A percentile compares a stretch with the other conserved stretches of the same genome.
These are phyloP conservation scores for Postia placenta DNA, from an alignment of 768 basidiomycete species.

Conservation along the genomic window DNA sequence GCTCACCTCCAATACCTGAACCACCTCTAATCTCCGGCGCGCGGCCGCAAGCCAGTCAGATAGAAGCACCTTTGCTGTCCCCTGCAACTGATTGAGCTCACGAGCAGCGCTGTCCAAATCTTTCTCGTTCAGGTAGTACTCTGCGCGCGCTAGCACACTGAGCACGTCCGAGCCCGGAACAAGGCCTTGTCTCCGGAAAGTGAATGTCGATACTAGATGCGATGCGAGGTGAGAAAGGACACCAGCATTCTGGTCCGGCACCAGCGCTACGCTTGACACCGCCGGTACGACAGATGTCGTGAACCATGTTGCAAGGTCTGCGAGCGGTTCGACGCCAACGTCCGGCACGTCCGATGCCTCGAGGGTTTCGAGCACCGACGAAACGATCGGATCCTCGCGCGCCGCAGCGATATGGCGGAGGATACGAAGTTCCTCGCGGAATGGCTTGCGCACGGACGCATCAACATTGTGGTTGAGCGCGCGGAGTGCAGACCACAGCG, in stretches of 20 bases:
- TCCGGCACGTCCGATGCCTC: slow-evolving; percentile 71
- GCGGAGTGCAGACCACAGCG: slow-evolving; percentile 89
- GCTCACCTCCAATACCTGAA: slow-evolving; percentile 82
- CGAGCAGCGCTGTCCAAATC: slow-evolving; percentile 85
- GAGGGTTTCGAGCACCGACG: slow-evolving; percentile 61
- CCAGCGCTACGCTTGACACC: slow-evolving; percentile 83
- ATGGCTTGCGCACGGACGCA: slow-evolving; percentile 66
- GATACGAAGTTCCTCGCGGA: slow-evolving; percentile 85
- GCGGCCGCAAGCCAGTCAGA: slow-evolving; percentile 92
- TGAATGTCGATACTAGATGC: slow-evolving; percentile 64
- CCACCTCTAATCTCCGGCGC: slow-evolving; percentile 79
- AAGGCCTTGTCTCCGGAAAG: slow-evolving; percentile 77
- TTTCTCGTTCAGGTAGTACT: slow-evolving; percentile 87
- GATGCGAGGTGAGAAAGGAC: slow-evolving; percentile 83
- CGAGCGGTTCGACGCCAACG: slow-evolving; percentile 81
- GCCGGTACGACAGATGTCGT: slow-evolving; percentile 74
- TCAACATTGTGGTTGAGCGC: slow-evolving; percentile 63
- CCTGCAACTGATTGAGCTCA: slow-evolving; percentile 87
- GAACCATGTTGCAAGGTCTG: slow-evolving; percentile 91
- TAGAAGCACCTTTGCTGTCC: slow-evolving; percentile 67
- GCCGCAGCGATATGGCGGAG: slow-evolving; percentile 69
- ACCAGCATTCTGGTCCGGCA: slow-evolving; percentile 87
- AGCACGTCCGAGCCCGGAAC: slow-evolving; percentile 79
- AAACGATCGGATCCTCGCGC: slow-evolving; percentile 62
- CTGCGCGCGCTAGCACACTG: slow-evolving; percentile 82